Base-by-base conservation (phyloP, 2,329 filamentous ascomycete species). In the Ophiocordyceps unilateralis region DNA sequence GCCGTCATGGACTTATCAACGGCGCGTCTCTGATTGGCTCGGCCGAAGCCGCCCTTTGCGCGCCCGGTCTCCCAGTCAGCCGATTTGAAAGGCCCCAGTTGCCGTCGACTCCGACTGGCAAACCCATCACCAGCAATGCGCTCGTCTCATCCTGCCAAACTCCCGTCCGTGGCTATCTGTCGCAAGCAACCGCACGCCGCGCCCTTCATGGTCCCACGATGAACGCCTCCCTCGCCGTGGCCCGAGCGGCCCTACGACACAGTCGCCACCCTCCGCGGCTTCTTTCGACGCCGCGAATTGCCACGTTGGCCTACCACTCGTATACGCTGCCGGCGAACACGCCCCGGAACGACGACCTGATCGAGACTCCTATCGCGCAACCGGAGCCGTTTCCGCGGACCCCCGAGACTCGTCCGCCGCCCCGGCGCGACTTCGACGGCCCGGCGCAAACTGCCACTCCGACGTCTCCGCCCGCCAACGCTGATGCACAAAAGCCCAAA, bases 401-500 rank as follows among this genome's bases (percentile, higher is more conserved):
- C 39, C 68, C 72, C 55, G 69, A 74, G 57, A 73, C 70, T 10
- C 58, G 68, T n/a, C 65, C 67, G 17, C 67, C 65, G 9, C 53
- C 51, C 44, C 42, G 34, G 49, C 43, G 21, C 51, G 41, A 40
- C 7, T 23, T 23, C 15, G 6, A 26, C 15, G 20, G 14, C 24
- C 10, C 51, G 41, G 36, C 46, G 40, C 40, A 49, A 44, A 41
- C 48, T 43, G 34, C 44, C 34, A 12, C 47, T 26, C 24, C 49
- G 44, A 41, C 46, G 45, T 50, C 50, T 39, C 51, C 50, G 42
- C 50, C 78, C 20, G 62, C 68, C 22, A 81, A 87, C 23, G 32
- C 41, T 5, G 44, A 22, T 57, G 75, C 78, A 2, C 82, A 87
- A 56, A 80, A 76, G 55, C 64, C 76, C 28, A 77, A 76, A 53